Evolutionary conservation across 441 rosid genomes (phyloP).

Genomic region (Gossypium lobatum): DNA sequence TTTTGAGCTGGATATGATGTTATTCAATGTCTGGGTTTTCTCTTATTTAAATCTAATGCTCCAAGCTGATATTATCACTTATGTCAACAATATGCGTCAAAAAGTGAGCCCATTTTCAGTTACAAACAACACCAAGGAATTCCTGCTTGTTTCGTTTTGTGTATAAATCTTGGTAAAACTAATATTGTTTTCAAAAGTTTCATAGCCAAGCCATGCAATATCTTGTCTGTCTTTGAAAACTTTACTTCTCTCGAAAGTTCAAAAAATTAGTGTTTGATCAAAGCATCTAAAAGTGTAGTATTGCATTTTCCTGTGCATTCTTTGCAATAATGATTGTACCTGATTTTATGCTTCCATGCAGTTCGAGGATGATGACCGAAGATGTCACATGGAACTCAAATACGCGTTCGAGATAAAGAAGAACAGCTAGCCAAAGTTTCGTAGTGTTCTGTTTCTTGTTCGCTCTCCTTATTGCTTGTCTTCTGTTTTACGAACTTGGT

Average conservation of each 20-base stretch:
- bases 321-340: background rate
- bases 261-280: background rate
- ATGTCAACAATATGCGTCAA: background rate
- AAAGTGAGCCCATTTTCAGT: background rate
- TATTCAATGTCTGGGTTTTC: background rate
- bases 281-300: background rate
- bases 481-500: background rate
- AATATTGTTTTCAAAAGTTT: background rate
- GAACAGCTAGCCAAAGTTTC: constrained; percentile 23
- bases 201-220: background rate
- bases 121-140: background rate
- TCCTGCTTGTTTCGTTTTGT: background rate
- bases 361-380: constrained; percentile 50
- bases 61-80: background rate
- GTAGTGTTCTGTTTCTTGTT: background rate
- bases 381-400: constrained; percentile 50
- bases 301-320: background rate
- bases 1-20: background rate
- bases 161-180: background rate
- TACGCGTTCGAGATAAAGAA: constrained; percentile 48
- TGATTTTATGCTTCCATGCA: constrained; percentile 17
- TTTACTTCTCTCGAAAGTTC: background rate
- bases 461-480: background rate
- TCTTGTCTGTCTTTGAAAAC: background rate
- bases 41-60: background rate